Conservation (phyloP, 2,329 filamentous ascomycete species). For the Coniochaeta hoffmannii region DNA sequence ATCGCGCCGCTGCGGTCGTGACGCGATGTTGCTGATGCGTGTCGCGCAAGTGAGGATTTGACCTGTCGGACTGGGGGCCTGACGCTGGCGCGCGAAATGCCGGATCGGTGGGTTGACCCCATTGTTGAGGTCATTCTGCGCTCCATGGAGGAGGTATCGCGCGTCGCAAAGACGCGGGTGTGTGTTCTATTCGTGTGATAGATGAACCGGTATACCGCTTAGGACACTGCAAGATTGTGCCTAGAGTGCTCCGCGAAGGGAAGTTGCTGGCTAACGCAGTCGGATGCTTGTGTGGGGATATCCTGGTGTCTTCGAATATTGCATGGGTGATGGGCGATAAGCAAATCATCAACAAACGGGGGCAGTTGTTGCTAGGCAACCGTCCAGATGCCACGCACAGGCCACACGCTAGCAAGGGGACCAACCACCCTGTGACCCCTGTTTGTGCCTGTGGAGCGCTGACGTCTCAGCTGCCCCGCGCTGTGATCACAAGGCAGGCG, state of each 20-base stretch:
- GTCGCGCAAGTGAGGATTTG: slow-evolving; percentile 4
- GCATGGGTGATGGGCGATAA: too few species aligned
- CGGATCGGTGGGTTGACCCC: slow-evolving; percentile 13
- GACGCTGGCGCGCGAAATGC: slow-evolving; percentile 18
- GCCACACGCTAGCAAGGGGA: neutral
- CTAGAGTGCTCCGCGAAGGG: too few species aligned
- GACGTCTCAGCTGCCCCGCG: neutral
- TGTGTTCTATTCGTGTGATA: too few species aligned
- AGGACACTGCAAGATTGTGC: too few species aligned
- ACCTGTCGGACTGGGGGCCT: slow-evolving; percentile 7
- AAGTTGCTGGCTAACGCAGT: too few species aligned
- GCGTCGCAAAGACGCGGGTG: slow-evolving; percentile 7
- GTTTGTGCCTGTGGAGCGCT: neutral
- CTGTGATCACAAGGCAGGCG: neutral
- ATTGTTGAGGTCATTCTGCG: slow-evolving; percentile 19
- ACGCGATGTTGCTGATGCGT: slow-evolving; percentile 14
- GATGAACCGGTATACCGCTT: too few species aligned
- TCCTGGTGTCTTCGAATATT: too few species aligned
- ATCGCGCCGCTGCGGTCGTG: slow-evolving; percentile 37
- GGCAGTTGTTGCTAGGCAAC: neutral
- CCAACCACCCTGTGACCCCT: neutral
- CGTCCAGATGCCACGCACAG: neutral
- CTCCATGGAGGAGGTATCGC: slow-evolving; percentile 20
- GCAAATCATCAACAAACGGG: too few species aligned
- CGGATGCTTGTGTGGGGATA: too few species aligned